A percentile compares a stretch with the other conserved stretches of the same genome.
phyloP scores from a whole-genome alignment of 2,329 filamentous ascomycete genomes.

The Aspergillus puulaauensis region DNA sequence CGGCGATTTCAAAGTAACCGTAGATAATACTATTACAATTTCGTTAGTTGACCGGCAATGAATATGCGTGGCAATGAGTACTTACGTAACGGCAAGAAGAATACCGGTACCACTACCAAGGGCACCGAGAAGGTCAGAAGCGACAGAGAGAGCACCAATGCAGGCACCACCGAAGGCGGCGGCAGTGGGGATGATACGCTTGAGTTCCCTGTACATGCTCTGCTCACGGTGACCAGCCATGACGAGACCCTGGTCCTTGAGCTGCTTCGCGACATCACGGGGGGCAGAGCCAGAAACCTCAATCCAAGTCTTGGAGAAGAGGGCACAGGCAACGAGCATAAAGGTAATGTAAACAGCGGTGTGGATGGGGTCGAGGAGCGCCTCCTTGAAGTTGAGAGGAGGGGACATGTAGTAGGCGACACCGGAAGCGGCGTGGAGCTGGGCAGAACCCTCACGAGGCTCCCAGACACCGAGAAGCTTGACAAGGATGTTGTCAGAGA shows the following conservation, averaged over 20 bases:
- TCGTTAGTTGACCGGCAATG: constrained; percentile 5
- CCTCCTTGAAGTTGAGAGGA: constrained; percentile 95
- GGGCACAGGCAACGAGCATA: constrained; percentile 95
- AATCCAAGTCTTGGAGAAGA: constrained; percentile 99
- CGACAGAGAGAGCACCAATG: constrained; percentile 95
- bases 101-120: constrained; percentile 97
- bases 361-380: constrained; percentile 94
- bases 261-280: constrained; percentile 97
- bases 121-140: constrained; percentile 92
- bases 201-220: constrained; percentile 99
- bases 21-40: constrained; percentile 80
- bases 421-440: constrained; percentile 90
- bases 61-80: constrained; percentile 28
- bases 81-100: constrained; percentile 95
- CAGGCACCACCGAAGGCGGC: constrained; percentile 98
- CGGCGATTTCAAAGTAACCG: constrained; percentile 98
- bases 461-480: constrained; percentile 98
- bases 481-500: constrained; percentile 98
- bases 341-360: constrained; percentile 93
- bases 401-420: constrained; percentile 99
- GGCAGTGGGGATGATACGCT: constrained; percentile 97
- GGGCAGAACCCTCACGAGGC: constrained; percentile 86
- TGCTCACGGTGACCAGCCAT: constrained; percentile 99
- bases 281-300: constrained; percentile 98
- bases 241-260: constrained; percentile 98